A percentile compares a stretch with the other conserved stretches of the same genome.
Evolutionary conservation across 1,139 yeast genomes (phyloP).

Genomic region (Debaryomyces subglobosus): DNA sequence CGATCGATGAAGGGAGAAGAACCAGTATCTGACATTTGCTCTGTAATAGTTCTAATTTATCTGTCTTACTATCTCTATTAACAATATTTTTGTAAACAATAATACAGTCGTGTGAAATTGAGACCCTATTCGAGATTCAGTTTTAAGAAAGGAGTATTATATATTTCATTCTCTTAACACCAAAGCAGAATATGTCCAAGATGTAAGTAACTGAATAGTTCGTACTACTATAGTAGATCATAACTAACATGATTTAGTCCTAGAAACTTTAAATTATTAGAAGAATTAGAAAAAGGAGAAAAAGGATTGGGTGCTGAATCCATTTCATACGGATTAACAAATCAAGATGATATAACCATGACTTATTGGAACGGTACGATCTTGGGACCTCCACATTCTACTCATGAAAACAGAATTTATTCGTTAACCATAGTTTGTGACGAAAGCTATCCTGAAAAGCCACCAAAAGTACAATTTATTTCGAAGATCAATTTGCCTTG

Average conservation of each 20-base stretch:
- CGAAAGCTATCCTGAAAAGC: constrained; percentile 80
- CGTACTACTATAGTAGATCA: background rate
- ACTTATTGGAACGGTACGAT: constrained; percentile 96
- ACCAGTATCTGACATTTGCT: constrained; percentile 15
- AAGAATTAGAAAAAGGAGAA: constrained; percentile 97
- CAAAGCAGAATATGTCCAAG: constrained; percentile 32
- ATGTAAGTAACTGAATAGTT: constrained; percentile 29
- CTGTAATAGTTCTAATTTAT: constrained; percentile 9
- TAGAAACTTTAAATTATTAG: constrained; percentile 88
- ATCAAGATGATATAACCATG: constrained; percentile 88
- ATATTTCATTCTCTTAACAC: background rate
- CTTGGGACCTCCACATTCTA: constrained; percentile 94
- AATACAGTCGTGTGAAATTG: constrained; percentile 7
- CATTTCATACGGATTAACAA: constrained; percentile 89
- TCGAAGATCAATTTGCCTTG: constrained; percentile 90
- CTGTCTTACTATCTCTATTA: background rate
- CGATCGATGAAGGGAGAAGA: constrained; percentile 53
- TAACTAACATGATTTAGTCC: constrained; percentile 52
- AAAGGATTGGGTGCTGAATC: constrained; percentile 97
- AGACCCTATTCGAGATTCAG: constrained; percentile 5
- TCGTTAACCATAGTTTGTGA: constrained; percentile 83
- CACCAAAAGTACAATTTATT: constrained; percentile 79
- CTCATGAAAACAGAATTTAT: constrained; percentile 92
- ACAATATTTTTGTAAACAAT: constrained; percentile 3
- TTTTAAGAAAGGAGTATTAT: background rate